Evolutionary conservation across 257 asterid genomes (phyloP), one percentile per base, ranked within the genome.

Genomic region (Ballota nigra): DNA sequence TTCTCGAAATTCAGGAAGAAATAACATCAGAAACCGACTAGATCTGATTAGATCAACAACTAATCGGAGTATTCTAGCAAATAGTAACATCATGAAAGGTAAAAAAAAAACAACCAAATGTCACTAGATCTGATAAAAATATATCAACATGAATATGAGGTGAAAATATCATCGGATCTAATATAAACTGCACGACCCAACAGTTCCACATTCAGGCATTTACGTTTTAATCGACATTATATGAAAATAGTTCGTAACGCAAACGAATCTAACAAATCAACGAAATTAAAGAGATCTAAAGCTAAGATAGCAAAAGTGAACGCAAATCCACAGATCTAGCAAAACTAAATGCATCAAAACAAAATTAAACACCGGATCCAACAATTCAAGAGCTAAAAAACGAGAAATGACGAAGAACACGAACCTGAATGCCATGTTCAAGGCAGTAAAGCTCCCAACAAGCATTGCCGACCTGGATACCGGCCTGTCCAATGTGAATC

Each of bases 391-490:
- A 15, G 12, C 41, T 18, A 41, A 51, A 63, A 56, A 29, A 0
- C 2, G 7, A 55, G 5, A 70, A 68, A 18, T 13, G 31, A 18
- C 23, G 9, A n/a, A 47, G 22, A 38, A 63, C 18, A 58, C 68
- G 16, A 26, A 89, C 98, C 96, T 89, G 83, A 43, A 92, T 84
- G 56, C 98, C 98, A 24, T 92, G 98, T 43, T 92, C 98, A 9
- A 92, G 96, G 86, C 97, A 92, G 88, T 92, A 92, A 4, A 92
- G 95, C 77, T 92, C 98, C 98, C 98, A 92, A 41, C 98, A 89
- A 18, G 98, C 92, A 65, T 92, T 92, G 20, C 98, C 98, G 80
- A 92, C 98, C 75, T 92, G 98, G 60, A 92, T 92, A 19, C 98
- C 98, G 71, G 98, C 98, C 85, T 92, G 98, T 13, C 98, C 98